These are phyloP conservation scores for Scleroderma citrinum DNA, from an alignment of 768 basidiomycete species.

Conservation along the genomic window DNA sequence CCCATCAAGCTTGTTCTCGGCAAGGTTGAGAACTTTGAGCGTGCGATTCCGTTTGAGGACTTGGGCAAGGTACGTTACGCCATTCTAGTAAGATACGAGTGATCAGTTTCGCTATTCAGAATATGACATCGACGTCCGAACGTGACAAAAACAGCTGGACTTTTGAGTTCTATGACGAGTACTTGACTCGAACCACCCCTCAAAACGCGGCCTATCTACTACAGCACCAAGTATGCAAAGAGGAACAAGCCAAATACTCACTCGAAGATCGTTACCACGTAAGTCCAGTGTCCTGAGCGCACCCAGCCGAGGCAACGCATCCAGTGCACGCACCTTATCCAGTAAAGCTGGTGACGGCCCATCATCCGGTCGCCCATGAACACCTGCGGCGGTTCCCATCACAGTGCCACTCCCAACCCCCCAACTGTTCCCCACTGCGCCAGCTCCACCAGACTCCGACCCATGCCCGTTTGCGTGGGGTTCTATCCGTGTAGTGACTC, in stretches of 20 bases:
- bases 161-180: too few relatives aligned
- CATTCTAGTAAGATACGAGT: slow-evolving; percentile 36
- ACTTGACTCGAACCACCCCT: too few relatives aligned
- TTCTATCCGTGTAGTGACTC: slow-evolving; percentile 39
- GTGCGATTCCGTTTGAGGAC: slow-evolving; percentile 95
- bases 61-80: slow-evolving; percentile 88
- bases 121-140: background rate
- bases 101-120: background rate
- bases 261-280: slow-evolving; percentile 86
- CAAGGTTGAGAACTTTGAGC: slow-evolving; percentile 87
- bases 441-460: background rate
- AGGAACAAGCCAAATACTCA: slow-evolving; percentile 34
- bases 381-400: slow-evolving; percentile 21
- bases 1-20: slow-evolving; percentile 91
- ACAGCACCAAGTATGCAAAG: background rate
- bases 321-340: slow-evolving; percentile 87
- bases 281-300: slow-evolving; percentile 86
- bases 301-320: slow-evolving; percentile 80
- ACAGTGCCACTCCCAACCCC: slow-evolving; percentile 1
- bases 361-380: slow-evolving; percentile 19
- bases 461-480: slow-evolving; percentile 21
- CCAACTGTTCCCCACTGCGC: slow-evolving; percentile 1
- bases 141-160: background rate
- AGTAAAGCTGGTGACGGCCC: slow-evolving; percentile 73
- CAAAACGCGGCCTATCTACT: too few relatives aligned